These are phyloP conservation scores for Ceratobasidium sp. DNA, from an alignment of 1,284 basidiomycete species.

Conservation along the genomic window DNA sequence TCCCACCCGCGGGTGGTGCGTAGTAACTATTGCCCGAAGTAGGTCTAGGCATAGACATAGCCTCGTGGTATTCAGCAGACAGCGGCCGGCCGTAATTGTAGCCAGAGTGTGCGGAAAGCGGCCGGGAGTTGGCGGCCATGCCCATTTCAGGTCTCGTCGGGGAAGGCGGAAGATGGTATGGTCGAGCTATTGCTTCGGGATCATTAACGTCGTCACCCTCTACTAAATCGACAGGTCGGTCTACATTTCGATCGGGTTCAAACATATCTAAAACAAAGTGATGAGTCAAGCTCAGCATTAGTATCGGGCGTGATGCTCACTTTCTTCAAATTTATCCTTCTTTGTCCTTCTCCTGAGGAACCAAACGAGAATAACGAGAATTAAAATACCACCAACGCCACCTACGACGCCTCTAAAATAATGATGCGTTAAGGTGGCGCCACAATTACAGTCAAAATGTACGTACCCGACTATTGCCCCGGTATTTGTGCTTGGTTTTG, in stretches of 20 bases:
- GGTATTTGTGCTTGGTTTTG: slow-evolving; percentile 9
- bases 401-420: slow-evolving; percentile 20
- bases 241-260: slow-evolving; percentile 31
- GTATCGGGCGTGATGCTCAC: background rate
- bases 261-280: slow-evolving; percentile 22
- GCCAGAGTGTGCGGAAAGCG: slow-evolving; percentile 10
- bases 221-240: background rate
- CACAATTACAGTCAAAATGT: background rate
- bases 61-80: slow-evolving; percentile 7
- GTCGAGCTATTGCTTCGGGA: slow-evolving; percentile 21
- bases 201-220: slow-evolving; percentile 34
- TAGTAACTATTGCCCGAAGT: slow-evolving; percentile 31
- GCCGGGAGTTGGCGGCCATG: slow-evolving; percentile 17
- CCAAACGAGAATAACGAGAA: slow-evolving; percentile 15
- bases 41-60: background rate
- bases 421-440: background rate
- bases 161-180: slow-evolving; percentile 30
- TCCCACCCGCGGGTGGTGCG: slow-evolving; percentile 12
- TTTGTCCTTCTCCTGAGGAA: slow-evolving; percentile 30
- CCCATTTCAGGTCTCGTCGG: slow-evolving; percentile 33
- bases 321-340: slow-evolving; percentile 33
- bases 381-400: slow-evolving; percentile 26
- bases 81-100: slow-evolving; percentile 7
- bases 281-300: background rate
- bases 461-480: slow-evolving; percentile 31